Percentiles rank a stretch among this genome's conserved stretches.
Evolutionary conservation across 2,329 filamentous ascomycete species (phyloP).

Genomic region (Hymenoscyphus repandus): DNA sequence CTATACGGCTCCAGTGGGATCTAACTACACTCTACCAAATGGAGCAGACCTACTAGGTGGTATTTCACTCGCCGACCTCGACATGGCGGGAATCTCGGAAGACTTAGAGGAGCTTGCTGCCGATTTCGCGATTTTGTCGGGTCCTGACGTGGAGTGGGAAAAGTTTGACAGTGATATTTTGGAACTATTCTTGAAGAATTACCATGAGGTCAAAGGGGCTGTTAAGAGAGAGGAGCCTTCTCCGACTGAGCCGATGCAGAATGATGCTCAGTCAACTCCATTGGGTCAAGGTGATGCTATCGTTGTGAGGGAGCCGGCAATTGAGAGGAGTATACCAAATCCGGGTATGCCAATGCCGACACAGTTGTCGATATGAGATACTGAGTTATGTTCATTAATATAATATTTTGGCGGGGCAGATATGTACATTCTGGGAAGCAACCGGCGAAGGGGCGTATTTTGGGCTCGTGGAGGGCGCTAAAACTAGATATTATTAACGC

Average conservation of each 20-base stretch:
- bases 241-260: background rate
- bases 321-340: background rate
- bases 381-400: too few relatives aligned
- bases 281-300: background rate
- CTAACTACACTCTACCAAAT: background rate
- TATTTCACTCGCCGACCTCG: too few relatives aligned
- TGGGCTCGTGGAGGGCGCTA: too few relatives aligned
- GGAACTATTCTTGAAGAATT: background rate
- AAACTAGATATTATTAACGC: too few relatives aligned
- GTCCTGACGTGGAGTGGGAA: background rate
- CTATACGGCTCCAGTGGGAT: background rate
- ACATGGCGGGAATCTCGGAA: background rate
- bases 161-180: background rate
- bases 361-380: too few relatives aligned
- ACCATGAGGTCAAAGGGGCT: background rate
- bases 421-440: too few relatives aligned
- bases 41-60: background rate
- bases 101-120: background rate
- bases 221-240: too few relatives aligned
- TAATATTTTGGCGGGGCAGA: too few relatives aligned
- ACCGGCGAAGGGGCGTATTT: too few relatives aligned
- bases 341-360: too few relatives aligned
- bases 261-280: background rate
- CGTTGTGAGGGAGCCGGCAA: background rate
- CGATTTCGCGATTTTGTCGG: background rate